These are phyloP conservation scores for Adansonia rubrostipa DNA, from an alignment of 441 rosid species.

Conservation along the genomic window DNA sequence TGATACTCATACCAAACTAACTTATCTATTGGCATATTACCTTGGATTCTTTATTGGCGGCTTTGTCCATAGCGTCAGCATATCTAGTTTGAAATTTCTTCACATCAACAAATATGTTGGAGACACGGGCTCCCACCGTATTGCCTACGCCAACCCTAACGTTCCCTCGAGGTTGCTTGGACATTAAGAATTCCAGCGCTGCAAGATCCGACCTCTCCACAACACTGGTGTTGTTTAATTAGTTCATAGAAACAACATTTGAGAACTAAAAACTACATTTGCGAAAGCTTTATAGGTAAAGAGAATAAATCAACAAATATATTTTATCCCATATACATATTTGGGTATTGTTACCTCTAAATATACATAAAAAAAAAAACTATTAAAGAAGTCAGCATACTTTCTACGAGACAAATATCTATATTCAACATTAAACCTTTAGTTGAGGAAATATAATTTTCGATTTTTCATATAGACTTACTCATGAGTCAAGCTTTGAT, in stretches of 20 bases:
- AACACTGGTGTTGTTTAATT: constrained; percentile 37
- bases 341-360: too few relatives aligned
- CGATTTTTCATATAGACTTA: too few relatives aligned
- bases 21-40: constrained; percentile 26
- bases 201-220: constrained; percentile 86
- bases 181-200: constrained; percentile 84
- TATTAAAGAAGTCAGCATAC: too few relatives aligned
- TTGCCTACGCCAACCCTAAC: constrained; percentile 72
- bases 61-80: constrained; percentile 41
- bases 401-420: too few relatives aligned
- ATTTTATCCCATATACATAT: not conserved
- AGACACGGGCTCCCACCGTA: constrained; percentile 59
- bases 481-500: too few relatives aligned
- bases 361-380: too few relatives aligned
- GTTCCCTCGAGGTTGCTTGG: constrained; percentile 83
- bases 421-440: too few relatives aligned
- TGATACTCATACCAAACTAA: too few relatives aligned
- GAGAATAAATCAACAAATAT: not conserved
- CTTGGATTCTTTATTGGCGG: constrained; percentile 35
- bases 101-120: constrained; percentile 76
- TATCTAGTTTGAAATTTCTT: constrained; percentile 71
- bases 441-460: too few relatives aligned
- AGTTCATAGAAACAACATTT: constrained; percentile 8
- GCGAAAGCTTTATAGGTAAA: not conserved
- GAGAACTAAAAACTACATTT: not conserved